Conservation (phyloP, 768 basidiomycete species). For the Kwoniella dejecticola region DNA sequence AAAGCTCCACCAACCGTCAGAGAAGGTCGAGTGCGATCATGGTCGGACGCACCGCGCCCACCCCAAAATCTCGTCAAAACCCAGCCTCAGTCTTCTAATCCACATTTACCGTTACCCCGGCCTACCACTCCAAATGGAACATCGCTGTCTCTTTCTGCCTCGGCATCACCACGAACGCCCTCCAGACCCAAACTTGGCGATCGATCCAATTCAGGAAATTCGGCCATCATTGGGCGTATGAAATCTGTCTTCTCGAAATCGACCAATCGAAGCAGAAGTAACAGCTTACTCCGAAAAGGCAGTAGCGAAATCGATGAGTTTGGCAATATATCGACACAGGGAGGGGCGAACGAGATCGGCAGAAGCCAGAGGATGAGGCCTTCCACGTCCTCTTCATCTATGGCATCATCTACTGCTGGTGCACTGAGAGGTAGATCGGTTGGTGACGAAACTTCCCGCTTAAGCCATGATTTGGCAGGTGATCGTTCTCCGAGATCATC, state of each 20-base stretch:
- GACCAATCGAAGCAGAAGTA: constrained; percentile 24
- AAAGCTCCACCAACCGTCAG: constrained; percentile 3
- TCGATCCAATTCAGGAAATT: constrained; percentile 44
- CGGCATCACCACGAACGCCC: constrained; percentile 19
- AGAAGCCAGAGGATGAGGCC: constrained; percentile 15
- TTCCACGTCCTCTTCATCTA: constrained; percentile 22
- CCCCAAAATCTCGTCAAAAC: constrained; percentile 5
- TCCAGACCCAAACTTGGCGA: constrained; percentile 35
- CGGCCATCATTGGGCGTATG: constrained; percentile 44
- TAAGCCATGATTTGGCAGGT: constrained; percentile 1
- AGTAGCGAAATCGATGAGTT: constrained; percentile 38
- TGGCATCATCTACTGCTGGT: constrained; percentile 10
- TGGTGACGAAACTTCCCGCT: constrained; percentile 12
- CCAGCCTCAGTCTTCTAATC: constrained; percentile 3
- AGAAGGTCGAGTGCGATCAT: constrained; percentile 34
- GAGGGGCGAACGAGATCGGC: not conserved
- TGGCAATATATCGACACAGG: constrained; percentile 19
- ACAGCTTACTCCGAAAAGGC: constrained; percentile 25
- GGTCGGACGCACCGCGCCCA: constrained; percentile 45
- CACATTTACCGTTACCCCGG: constrained; percentile 6
- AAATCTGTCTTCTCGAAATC: constrained; percentile 34
- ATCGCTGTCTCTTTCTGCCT: constrained; percentile 1
- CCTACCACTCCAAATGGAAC: constrained; percentile 8
- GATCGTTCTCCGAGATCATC: constrained; percentile 30
- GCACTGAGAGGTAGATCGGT: constrained; percentile 12